phyloP scores from a whole-genome alignment of 352 stramenopile species.

The Aphanomyces invadans region DNA sequence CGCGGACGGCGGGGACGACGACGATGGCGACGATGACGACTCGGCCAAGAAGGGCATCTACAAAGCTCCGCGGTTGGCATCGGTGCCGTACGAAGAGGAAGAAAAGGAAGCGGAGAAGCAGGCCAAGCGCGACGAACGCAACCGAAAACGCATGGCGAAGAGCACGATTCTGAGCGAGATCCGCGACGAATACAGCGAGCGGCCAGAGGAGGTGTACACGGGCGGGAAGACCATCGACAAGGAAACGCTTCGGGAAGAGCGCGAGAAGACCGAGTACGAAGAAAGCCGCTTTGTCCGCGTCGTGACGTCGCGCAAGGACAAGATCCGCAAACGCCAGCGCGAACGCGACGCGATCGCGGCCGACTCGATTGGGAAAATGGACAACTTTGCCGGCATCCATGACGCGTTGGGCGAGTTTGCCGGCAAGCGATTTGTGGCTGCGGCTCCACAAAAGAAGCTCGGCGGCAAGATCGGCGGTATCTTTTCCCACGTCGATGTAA shows the following conservation, averaged over 20 bases:
- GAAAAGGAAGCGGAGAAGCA: constrained; percentile 70
- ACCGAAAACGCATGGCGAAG: constrained; percentile 54
- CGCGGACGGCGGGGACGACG: constrained; percentile 27
- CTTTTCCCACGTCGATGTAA: constrained; percentile 62
- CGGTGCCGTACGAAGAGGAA: constrained; percentile 80
- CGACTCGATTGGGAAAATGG: constrained; percentile 72
- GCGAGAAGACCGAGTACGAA: constrained; percentile 79
- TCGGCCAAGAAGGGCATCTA: constrained; percentile 60
- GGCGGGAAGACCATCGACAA: constrained; percentile 62
- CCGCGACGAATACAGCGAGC: constrained; percentile 80
- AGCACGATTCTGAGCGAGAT: constrained; percentile 77
- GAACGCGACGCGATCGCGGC: constrained; percentile 65
- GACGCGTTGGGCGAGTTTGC: constrained; percentile 44
- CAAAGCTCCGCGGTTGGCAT: constrained; percentile 58
- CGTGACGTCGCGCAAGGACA: constrained; percentile 81
- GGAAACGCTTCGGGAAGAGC: constrained; percentile 69
- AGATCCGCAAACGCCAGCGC: constrained; percentile 79
- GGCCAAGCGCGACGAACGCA: constrained; percentile 60
- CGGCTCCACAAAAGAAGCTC: constrained; percentile 45
- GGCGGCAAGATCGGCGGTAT: constrained; percentile 73
- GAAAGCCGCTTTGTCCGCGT: constrained; percentile 80
- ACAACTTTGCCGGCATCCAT: constrained; percentile 79
- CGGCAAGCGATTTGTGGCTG: constrained; percentile 53
- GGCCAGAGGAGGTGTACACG: constrained; percentile 57
- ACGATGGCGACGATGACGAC: constrained; percentile 29